Evolutionary conservation across 2,329 filamentous ascomycete genomes (phyloP).

Genomic region (Talaromyces sp.): DNA sequence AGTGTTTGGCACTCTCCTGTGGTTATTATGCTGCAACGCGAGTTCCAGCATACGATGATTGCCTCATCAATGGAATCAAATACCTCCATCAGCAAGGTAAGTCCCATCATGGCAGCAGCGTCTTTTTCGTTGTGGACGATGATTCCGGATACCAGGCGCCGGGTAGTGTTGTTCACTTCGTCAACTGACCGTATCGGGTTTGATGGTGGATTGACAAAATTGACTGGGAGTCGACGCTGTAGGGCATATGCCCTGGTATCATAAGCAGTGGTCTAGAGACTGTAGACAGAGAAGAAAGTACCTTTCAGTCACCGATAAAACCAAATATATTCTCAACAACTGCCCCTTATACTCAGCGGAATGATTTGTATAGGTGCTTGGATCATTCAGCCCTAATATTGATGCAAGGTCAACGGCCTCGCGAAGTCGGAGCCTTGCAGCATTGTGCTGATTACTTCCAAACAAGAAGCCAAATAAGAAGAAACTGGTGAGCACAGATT

Average conservation of each 20-base stretch:
- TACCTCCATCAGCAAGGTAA: slow-evolving; percentile 44
- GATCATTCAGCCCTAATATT: slow-evolving; percentile 40
- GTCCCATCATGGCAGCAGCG: slow-evolving; percentile 42
- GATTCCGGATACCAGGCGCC: slow-evolving; percentile 38
- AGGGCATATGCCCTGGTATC: slow-evolving; percentile 41
- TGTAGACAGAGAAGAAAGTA: slow-evolving; percentile 10
- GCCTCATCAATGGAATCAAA: slow-evolving; percentile 46
- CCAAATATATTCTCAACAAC: slow-evolving; percentile 35
- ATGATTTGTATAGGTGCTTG: slow-evolving; percentile 37
- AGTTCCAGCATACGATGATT: slow-evolving; percentile 45
- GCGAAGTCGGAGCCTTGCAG: slow-evolving; percentile 73
- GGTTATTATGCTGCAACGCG: slow-evolving; percentile 57
- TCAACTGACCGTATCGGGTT: slow-evolving; percentile 27
- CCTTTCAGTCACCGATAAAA: slow-evolving; percentile 39
- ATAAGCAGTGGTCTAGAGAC: not conserved
- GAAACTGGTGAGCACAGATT: slow-evolving; percentile 62
- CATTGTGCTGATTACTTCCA: slow-evolving; percentile 69
- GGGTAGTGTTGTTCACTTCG: slow-evolving; percentile 36
- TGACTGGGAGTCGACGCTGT: slow-evolving; percentile 42
- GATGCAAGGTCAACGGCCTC: slow-evolving; percentile 57
- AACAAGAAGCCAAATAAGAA: slow-evolving; percentile 73
- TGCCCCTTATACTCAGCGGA: slow-evolving; percentile 39
- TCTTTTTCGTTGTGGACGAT: slow-evolving; percentile 46
- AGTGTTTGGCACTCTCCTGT: slow-evolving; percentile 61
- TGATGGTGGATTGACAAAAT: slow-evolving; percentile 41